These are phyloP conservation scores for Macrolepiota dolichaula DNA, from an alignment of 768 basidiomycete species.

Conservation along the genomic window DNA sequence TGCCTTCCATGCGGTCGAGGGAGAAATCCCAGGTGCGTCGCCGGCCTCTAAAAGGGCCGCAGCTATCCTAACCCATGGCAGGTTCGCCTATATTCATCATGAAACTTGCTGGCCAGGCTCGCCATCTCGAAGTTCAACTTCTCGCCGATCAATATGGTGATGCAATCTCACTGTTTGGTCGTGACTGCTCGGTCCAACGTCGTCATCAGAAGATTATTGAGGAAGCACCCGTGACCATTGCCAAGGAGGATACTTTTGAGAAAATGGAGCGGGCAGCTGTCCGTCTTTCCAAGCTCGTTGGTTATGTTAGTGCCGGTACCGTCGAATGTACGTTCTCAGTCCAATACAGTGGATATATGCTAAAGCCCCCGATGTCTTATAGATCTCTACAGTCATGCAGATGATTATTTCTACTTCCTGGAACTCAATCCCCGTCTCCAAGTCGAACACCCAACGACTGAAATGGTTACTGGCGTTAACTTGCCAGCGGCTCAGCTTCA, in stretches of 20 bases:
- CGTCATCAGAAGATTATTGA: slow-evolving; percentile 99
- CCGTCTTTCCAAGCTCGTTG: slow-evolving; percentile 95
- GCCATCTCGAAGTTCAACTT: slow-evolving; percentile 97
- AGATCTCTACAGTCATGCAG: slow-evolving; percentile 94
- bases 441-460: slow-evolving; percentile 99
- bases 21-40: slow-evolving; percentile 89
- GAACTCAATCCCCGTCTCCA: slow-evolving; percentile 99
- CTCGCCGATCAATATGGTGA: slow-evolving; percentile 99
- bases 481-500: slow-evolving; percentile 96
- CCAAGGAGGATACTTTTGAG: slow-evolving; percentile 86
- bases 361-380: slow-evolving; percentile 8
- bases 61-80: slow-evolving; percentile 21
- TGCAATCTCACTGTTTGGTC: slow-evolving; percentile 97
- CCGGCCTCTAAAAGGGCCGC: slow-evolving; percentile 8
- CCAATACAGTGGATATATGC: slow-evolving; percentile 12
- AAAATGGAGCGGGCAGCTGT: slow-evolving; percentile 99
- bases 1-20: slow-evolving; percentile 87
- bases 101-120: slow-evolving; percentile 97
- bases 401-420: slow-evolving; percentile 95
- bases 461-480: slow-evolving; percentile 99
- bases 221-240: slow-evolving; percentile 98
- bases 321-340: slow-evolving; percentile 77
- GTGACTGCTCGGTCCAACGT: slow-evolving; percentile 98
- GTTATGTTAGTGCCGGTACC: slow-evolving; percentile 98
- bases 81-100: slow-evolving; percentile 99